Percentiles rank a stretch among this genome's conserved stretches.
Evolutionary conservation across 2,329 filamentous ascomycete genomes (phyloP).

Genomic region (Huntiella bhutanensis): DNA sequence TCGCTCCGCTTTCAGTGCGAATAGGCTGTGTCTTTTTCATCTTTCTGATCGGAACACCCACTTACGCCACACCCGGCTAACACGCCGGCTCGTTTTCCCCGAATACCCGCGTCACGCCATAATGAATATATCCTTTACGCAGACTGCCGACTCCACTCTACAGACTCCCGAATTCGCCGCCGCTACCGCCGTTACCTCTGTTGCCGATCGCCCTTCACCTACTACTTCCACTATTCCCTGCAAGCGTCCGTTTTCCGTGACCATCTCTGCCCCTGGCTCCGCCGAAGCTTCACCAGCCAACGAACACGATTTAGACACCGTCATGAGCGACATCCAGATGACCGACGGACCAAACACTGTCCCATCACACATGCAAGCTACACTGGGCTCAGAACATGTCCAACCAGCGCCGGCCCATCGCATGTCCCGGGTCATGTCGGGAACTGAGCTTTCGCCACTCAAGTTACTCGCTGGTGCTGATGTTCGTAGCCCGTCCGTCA

Average conservation of each 20-base stretch:
- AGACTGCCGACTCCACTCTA: conserved; percentile 6
- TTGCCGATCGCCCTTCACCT: neutral
- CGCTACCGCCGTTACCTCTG: neutral
- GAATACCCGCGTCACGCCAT: conserved; percentile 1
- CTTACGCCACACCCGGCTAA: no score
- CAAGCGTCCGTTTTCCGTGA: conserved; percentile 8
- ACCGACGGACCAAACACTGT: conserved; percentile 1
- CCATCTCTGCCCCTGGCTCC: neutral
- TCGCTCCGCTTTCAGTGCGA: no score
- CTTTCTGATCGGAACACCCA: no score
- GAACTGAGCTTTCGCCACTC: conserved; percentile 36
- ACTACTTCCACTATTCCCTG: conserved; percentile 8
- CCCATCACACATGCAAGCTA: neutral
- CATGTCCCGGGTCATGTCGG: conserved; percentile 37
- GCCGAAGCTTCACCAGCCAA: neutral
- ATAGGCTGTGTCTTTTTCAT: no score
- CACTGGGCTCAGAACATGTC: conserved; percentile 3
- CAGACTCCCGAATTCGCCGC: neutral
- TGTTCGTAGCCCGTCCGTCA: conserved; percentile 12
- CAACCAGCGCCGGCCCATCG: conserved; percentile 6
- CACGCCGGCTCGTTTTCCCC: conserved; percentile 2
- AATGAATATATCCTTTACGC: conserved; percentile 10
- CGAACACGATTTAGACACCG: neutral
- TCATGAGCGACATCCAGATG: conserved; percentile 7
- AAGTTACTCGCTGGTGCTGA: conserved; percentile 29